phyloP scores from a whole-genome alignment of 2,329 filamentous ascomycete genomes.

The Curvularia eragrostidis region DNA sequence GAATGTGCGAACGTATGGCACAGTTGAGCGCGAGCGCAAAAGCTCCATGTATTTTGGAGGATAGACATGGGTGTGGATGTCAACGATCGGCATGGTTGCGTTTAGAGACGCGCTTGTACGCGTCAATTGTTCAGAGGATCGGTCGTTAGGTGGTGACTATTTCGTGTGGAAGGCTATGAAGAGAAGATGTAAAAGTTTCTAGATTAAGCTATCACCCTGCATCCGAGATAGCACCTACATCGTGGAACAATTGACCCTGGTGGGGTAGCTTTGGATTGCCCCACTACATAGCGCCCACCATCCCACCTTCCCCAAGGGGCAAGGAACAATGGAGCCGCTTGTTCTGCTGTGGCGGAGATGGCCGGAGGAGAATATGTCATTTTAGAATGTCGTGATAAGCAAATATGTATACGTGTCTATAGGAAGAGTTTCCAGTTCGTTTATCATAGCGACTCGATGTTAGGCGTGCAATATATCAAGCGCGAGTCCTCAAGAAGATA shows the following conservation, averaged over 20 bases:
- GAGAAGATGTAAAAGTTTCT: background rate
- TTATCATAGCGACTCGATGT: background rate
- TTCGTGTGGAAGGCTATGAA: background rate
- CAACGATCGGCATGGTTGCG: conserved; percentile 56
- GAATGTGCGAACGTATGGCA: conserved; percentile 76
- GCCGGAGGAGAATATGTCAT: conserved; percentile 15
- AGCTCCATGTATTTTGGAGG: conserved; percentile 66
- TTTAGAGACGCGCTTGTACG: conserved; percentile 6
- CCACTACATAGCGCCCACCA: conserved; percentile 32
- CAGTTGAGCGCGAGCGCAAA: conserved; percentile 62
- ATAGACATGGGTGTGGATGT: conserved; percentile 70
- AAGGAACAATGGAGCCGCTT: conserved; percentile 22
- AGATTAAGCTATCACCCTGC: background rate
- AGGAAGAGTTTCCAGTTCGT: background rate
- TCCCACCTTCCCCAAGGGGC: conserved; percentile 44
- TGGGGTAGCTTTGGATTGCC: conserved; percentile 31
- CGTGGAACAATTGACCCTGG: conserved; percentile 23
- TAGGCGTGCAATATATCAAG: conserved; percentile 7
- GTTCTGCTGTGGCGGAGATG: conserved; percentile 22
- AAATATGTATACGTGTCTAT: conserved; percentile 4
- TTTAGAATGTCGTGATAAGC: background rate
- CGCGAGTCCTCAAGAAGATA: conserved; percentile 45
- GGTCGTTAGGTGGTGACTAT: background rate
- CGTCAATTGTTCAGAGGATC: background rate
- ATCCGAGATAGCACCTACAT: conserved; percentile 10